A percentile compares a stretch with the other conserved stretches of the same genome.
Conservation (phyloP, 1,284 basidiomycete genomes). For the Athelia psychrophila region DNA sequence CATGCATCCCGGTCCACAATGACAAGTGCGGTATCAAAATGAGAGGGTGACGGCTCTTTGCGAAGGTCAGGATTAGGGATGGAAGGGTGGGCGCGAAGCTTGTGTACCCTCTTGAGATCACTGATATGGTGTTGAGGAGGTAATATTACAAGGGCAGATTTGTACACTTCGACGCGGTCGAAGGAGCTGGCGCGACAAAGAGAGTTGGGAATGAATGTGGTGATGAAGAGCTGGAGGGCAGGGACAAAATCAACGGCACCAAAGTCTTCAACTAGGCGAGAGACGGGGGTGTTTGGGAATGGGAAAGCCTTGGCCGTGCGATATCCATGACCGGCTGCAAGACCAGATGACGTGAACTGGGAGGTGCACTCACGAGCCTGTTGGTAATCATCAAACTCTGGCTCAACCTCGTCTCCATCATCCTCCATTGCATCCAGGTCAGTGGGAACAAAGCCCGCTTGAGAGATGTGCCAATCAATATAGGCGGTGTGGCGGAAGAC, state of each 20-base stretch:
- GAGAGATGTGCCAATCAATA: neutral
- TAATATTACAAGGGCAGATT: neutral
- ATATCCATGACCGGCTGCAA: neutral
- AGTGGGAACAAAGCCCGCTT: neutral
- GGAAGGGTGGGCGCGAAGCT: neutral
- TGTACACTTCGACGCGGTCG: neutral
- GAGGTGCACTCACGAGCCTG: neutral
- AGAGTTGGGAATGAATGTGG: neutral
- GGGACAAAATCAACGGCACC: neutral
- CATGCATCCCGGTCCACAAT: neutral
- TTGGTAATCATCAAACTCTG: neutral
- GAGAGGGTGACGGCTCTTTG: neutral
- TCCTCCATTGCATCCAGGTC: neutral
- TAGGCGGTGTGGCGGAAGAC: neutral
- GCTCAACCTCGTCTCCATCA: neutral
- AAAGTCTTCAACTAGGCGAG: neutral
- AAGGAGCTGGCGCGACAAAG: neutral
- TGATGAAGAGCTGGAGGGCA: neutral
- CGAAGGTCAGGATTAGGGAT: neutral
- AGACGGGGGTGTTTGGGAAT: neutral
- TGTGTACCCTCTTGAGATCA: neutral
- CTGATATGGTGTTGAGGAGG: neutral
- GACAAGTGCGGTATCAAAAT: slow-evolving; percentile 2
- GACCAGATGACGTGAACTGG: neutral
- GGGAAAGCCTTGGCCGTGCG: neutral